Evolutionary conservation across 192 early-diverging fungal genomes (phyloP).

Genomic region (Mortierella alpina): DNA sequence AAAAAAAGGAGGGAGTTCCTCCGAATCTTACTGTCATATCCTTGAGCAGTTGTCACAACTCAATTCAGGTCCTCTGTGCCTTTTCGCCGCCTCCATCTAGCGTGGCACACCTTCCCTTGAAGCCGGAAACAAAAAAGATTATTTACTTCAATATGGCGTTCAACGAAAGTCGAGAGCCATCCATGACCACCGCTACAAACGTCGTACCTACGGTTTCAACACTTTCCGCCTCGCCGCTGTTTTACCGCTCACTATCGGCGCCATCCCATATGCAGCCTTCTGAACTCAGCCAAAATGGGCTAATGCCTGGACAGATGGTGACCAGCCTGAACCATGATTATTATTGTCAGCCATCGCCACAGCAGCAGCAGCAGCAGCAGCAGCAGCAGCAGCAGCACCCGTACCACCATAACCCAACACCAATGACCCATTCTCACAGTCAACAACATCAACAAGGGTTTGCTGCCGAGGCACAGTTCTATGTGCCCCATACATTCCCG

Average conservation of each 20-base stretch:
- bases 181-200: too few species aligned
- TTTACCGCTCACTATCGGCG: conserved; percentile 24
- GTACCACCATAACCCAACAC: conserved; percentile 1
- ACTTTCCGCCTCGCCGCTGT: conserved; percentile 12
- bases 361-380: conserved; percentile 22
- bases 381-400: conserved; percentile 18
- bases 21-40: too few species aligned
- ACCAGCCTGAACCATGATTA: conserved; percentile 6
- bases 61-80: too few species aligned
- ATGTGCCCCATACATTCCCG: not conserved
- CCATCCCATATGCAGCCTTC: conserved; percentile 18
- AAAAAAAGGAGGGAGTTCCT: conserved; percentile 3
- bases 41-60: too few species aligned
- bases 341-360: not conserved
- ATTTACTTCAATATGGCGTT: too few species aligned
- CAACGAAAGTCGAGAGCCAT: too few species aligned
- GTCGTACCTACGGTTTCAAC: not conserved
- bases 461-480: too few species aligned
- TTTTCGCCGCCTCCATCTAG: too few species aligned
- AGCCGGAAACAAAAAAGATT: too few species aligned
- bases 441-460: conserved; percentile 3
- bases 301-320: conserved; percentile 5
- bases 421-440: not conserved
- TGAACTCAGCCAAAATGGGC: not conserved
- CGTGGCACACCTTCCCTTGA: too few species aligned